Evolutionary conservation across 2,329 filamentous ascomycete genomes (phyloP).

Genomic region (Acrocalymma vagum): DNA sequence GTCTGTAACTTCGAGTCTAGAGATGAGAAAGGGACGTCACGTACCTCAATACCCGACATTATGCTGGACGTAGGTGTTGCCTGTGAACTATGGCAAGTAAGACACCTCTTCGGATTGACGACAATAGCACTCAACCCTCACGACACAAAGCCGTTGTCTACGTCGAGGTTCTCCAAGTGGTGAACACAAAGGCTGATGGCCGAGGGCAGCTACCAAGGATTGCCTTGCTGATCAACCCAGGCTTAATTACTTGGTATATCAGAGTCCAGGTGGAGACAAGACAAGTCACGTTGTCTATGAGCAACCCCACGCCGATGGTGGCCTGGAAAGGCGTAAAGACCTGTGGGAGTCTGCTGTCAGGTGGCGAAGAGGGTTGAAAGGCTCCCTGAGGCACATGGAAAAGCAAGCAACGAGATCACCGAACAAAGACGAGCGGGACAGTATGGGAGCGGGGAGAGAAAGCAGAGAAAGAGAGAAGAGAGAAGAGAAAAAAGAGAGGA

Average conservation of each 20-base stretch:
- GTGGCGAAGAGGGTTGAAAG: slow-evolving; percentile 1
- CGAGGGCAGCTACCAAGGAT: too few species aligned
- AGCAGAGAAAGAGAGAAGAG: slow-evolving; percentile 5
- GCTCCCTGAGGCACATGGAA: slow-evolving; percentile 5
- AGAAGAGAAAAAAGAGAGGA: slow-evolving; percentile 14
- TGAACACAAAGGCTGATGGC: too few species aligned
- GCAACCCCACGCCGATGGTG: background rate
- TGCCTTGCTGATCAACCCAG: too few species aligned
- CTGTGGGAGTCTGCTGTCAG: slow-evolving; percentile 2
- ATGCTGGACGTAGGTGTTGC: background rate
- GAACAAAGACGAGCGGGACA: too few species aligned
- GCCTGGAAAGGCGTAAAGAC: slow-evolving; percentile 2
- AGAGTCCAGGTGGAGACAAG: too few species aligned
- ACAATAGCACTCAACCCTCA: too few species aligned
- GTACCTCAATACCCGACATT: slow-evolving; percentile 41
- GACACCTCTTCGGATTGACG: too few species aligned
- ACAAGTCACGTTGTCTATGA: slow-evolving; percentile 1
- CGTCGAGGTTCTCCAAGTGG: too few species aligned
- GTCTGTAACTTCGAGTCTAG: too few species aligned
- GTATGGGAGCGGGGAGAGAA: slow-evolving; percentile 2
- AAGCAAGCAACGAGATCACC: background rate
- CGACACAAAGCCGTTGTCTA: too few species aligned
- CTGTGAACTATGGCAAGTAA: too few species aligned
- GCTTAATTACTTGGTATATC: too few species aligned
- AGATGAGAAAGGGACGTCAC: slow-evolving; percentile 13